phyloP scores from a whole-genome alignment of 306 rosid genomes.

The Dalbergia cultrata region DNA sequence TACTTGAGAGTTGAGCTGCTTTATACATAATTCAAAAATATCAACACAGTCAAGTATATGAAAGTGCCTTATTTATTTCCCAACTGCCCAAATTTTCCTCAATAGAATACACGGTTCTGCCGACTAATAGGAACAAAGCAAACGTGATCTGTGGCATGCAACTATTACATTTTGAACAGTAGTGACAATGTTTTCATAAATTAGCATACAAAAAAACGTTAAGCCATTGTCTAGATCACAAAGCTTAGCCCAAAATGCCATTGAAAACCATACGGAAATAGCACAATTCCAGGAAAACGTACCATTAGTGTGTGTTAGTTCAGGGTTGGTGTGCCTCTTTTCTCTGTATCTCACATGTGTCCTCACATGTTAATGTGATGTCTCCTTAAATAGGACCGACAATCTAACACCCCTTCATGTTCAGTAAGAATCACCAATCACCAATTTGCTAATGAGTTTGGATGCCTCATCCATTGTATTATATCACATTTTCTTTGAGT shows the following conservation, averaged over 20 bases:
- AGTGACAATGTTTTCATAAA: background rate
- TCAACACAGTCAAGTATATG: background rate
- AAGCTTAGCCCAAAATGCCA: conserved; percentile 18
- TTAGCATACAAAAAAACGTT: background rate
- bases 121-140: background rate
- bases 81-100: background rate
- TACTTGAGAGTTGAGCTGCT: background rate
- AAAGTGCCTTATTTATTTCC: background rate
- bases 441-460: conserved; percentile 8
- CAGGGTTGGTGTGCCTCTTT: conserved; percentile 14
- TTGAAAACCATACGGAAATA: conserved; percentile 33
- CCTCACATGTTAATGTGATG: conserved; percentile 43
- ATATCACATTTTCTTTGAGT: background rate
- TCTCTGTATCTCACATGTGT: conserved; percentile 40
- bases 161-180: background rate
- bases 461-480: background rate
- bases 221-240: background rate
- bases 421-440: conserved; percentile 23
- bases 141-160: background rate
- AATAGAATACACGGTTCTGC: background rate
- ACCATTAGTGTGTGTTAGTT: conserved; percentile 14
- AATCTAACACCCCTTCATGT: conserved; percentile 17
- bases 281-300: background rate
- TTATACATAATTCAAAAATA: background rate
- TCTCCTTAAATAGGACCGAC: conserved; percentile 35